These are phyloP conservation scores for Mycena alexandri DNA, from an alignment of 768 basidiomycete species.

Conservation along the genomic window DNA sequence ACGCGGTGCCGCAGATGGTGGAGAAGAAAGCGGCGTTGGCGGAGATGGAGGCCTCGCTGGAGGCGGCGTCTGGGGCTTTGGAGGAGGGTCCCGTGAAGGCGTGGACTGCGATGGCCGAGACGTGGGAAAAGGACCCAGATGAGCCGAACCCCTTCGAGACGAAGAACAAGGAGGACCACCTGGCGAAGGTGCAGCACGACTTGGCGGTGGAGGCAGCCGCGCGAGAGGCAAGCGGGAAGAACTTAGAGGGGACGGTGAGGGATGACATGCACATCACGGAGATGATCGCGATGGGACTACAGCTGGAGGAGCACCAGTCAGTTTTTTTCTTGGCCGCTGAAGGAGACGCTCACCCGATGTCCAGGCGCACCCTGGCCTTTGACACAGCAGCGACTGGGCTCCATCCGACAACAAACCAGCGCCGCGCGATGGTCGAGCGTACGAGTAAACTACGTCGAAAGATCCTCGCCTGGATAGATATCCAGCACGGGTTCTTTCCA, in stretches of 20 bases:
- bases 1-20: too few relatives aligned
- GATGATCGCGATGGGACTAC: conserved; percentile 24
- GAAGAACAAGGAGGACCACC: background rate
- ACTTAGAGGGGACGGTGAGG: too few relatives aligned
- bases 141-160: conserved; percentile 33
- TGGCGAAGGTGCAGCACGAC: conserved; percentile 3
- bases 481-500: conserved; percentile 11
- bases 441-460: conserved; percentile 5
- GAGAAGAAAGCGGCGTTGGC: conserved; percentile 36
- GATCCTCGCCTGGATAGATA: conserved; percentile 16
- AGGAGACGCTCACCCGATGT: background rate
- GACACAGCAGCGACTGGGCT: conserved; percentile 4
- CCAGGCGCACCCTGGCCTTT: conserved; percentile 8
- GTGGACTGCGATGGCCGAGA: too few relatives aligned
- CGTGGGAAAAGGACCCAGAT: too few relatives aligned
- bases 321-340: background rate
- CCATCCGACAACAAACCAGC: conserved; percentile 9
- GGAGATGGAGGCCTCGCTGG: too few relatives aligned
- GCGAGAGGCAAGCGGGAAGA: too few relatives aligned
- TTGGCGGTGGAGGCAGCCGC: too few relatives aligned
- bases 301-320: conserved; percentile 40
- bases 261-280: conserved; percentile 41
- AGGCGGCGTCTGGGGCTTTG: conserved; percentile 20
- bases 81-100: too few relatives aligned
- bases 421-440: too few relatives aligned